Percentiles rank a stretch among this genome's conserved stretches.
Evolutionary conservation across 2,329 filamentous ascomycete species (phyloP).

Genomic region (Scortechinia acanthostroma): DNA sequence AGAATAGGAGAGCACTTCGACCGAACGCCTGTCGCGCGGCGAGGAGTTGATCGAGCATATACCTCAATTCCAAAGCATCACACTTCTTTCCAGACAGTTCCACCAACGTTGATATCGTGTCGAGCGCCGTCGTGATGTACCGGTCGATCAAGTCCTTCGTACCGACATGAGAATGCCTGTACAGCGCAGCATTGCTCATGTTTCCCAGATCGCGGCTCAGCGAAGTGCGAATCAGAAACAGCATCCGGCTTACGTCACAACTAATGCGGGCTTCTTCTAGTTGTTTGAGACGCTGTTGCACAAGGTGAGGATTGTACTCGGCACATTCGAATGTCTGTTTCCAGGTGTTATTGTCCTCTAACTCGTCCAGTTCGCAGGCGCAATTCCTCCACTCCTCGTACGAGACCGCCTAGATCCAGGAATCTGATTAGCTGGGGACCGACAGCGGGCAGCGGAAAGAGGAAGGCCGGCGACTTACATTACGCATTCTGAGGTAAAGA

Average conservation of each 20-base stretch:
- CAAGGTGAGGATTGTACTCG: slow-evolving; percentile 66
- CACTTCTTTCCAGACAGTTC: slow-evolving; percentile 41
- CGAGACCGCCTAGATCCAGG: slow-evolving; percentile 47
- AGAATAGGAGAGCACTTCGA: slow-evolving; percentile 75
- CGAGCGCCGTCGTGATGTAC: slow-evolving; percentile 74
- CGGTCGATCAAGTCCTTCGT: slow-evolving; percentile 82
- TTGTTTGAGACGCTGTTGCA: slow-evolving; percentile 63
- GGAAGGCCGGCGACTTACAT: slow-evolving; percentile 35
- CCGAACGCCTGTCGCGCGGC: slow-evolving; percentile 74
- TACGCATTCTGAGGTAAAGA: slow-evolving; percentile 56
- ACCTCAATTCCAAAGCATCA: slow-evolving; percentile 46
- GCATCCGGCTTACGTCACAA: slow-evolving; percentile 70
- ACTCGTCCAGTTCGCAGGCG: slow-evolving; percentile 68
- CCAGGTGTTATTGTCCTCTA: slow-evolving; percentile 79
- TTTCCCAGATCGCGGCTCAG: slow-evolving; percentile 75
- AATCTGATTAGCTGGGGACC: slow-evolving; percentile 7
- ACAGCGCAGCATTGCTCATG: slow-evolving; percentile 77
- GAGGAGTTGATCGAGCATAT: slow-evolving; percentile 46
- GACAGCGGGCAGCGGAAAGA: not conserved
- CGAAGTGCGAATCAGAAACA: slow-evolving; percentile 73
- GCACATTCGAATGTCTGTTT: slow-evolving; percentile 55
- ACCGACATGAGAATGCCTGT: slow-evolving; percentile 76
- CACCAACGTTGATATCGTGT: slow-evolving; percentile 68
- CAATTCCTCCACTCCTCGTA: slow-evolving; percentile 69
- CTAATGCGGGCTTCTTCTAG: slow-evolving; percentile 68